phyloP scores from a whole-genome alignment of 2,329 filamentous ascomycete genomes.

The Xylaria sp. region DNA sequence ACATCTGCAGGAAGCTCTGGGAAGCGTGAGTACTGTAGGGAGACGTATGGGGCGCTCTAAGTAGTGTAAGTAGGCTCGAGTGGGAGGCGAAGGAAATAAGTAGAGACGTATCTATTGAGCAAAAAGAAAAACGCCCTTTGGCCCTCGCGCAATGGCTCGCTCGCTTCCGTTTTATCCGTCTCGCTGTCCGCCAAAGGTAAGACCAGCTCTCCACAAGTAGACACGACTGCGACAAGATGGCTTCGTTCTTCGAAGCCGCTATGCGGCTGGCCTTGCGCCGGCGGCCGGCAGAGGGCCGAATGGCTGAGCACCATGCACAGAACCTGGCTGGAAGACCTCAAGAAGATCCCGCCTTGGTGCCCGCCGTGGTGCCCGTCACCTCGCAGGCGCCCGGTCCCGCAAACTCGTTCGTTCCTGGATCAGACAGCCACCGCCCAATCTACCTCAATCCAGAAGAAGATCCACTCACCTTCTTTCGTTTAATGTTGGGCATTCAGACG shows the following conservation, averaged over 20 bases:
- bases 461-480: conserved; percentile 46
- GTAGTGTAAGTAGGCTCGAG: background rate
- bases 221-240: conserved; percentile 32
- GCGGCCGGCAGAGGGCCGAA: conserved; percentile 33
- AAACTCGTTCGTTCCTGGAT: conserved; percentile 16
- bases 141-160: conserved; percentile 6
- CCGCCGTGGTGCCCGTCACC: conserved; percentile 11
- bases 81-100: background rate
- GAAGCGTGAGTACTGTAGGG: too few species aligned
- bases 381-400: conserved; percentile 26
- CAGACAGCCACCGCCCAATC: conserved; percentile 24
- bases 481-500: conserved; percentile 49
- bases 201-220: conserved; percentile 1
- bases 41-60: background rate
- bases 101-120: background rate
- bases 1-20: conserved; percentile 1
- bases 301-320: conserved; percentile 34
- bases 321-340: conserved; percentile 7
- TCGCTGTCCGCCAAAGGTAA: background rate
- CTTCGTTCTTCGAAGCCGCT: conserved; percentile 39
- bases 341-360: conserved; percentile 9
- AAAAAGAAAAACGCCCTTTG: background rate
- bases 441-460: conserved; percentile 44
- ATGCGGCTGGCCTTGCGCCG: conserved; percentile 33
- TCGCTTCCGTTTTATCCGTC: background rate